A percentile compares a stretch with the other conserved stretches of the same genome.
phyloP scores from a whole-genome alignment of 2,329 filamentous ascomycete genomes.

The Cladosporium colombiae region DNA sequence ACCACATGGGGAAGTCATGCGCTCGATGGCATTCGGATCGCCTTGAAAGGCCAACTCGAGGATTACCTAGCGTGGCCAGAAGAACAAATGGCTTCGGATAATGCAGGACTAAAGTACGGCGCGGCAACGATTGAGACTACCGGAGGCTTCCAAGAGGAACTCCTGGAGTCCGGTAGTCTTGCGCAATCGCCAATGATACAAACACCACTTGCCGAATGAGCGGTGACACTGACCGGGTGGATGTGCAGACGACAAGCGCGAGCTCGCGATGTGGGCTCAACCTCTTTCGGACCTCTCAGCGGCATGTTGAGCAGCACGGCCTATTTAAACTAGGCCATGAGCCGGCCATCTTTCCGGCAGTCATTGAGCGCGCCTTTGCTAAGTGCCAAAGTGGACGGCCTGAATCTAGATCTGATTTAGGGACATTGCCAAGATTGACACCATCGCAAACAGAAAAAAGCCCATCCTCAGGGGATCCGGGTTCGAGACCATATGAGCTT shows the following conservation, averaged over 20 bases:
- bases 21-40: constrained; percentile 25
- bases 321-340: too few species aligned
- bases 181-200: constrained; percentile 13
- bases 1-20: constrained; percentile 27
- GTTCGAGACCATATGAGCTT: background rate
- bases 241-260: background rate
- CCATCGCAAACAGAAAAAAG: background rate
- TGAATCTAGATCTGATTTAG: background rate
- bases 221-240: too few species aligned
- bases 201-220: constrained; percentile 15
- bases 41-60: constrained; percentile 6
- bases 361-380: background rate
- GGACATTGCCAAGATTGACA: background rate
- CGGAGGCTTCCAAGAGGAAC: background rate
- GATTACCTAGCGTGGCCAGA: constrained; percentile 11
- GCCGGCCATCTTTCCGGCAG: background rate
- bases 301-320: too few species aligned
- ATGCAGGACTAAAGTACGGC: constrained; percentile 15
- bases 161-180: background rate
- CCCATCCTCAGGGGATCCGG: background rate
- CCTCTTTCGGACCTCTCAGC: too few species aligned
- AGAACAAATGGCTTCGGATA: constrained; percentile 19
- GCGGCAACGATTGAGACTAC: constrained; percentile 14
- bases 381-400: background rate
- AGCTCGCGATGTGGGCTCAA: too few species aligned